Conservation (phyloP, 1,284 basidiomycete genomes). For the Cutaneotrichosporon sp. region DNA sequence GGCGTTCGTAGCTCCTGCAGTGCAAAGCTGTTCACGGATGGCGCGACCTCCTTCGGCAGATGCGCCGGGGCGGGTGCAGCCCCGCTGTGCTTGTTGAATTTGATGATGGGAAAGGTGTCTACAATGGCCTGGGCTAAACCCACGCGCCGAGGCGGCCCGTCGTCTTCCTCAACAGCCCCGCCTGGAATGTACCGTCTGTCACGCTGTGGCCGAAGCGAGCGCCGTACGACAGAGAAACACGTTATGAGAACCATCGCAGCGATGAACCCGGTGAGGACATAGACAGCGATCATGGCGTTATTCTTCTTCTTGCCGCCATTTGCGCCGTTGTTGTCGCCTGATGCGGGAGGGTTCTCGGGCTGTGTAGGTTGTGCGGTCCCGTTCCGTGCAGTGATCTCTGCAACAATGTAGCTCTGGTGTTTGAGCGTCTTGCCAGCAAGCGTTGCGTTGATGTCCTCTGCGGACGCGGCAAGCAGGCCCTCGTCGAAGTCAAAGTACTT, state of each 20-base stretch:
- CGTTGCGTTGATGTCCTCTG: slow-evolving; percentile 53
- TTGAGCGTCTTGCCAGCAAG: slow-evolving; percentile 46
- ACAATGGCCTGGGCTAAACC: slow-evolving; percentile 79
- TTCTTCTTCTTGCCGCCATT: slow-evolving; percentile 18
- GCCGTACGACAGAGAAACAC: slow-evolving; percentile 51
- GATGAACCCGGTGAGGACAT: slow-evolving; percentile 77
- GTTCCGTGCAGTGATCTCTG: slow-evolving; percentile 60
- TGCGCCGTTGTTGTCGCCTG: slow-evolving; percentile 13
- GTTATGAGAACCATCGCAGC: slow-evolving; percentile 61
- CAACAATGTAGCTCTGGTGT: slow-evolving; percentile 60
- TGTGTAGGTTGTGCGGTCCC: slow-evolving; percentile 51
- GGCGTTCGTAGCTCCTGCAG: slow-evolving; percentile 5
- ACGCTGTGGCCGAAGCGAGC: slow-evolving; percentile 56
- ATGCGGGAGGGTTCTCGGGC: slow-evolving; percentile 4
- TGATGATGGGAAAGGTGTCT: slow-evolving; percentile 88
- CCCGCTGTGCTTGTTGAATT: slow-evolving; percentile 56
- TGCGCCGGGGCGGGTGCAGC: not conserved
- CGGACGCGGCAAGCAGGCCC: slow-evolving; percentile 37
- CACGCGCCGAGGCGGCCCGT: slow-evolving; percentile 56
- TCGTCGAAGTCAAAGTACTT: slow-evolving; percentile 56
- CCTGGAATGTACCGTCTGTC: slow-evolving; percentile 9
- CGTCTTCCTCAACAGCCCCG: slow-evolving; percentile 3
- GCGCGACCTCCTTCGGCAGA: not conserved
- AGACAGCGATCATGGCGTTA: slow-evolving; percentile 64
- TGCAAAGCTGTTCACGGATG: not conserved